phyloP scores from a whole-genome alignment of 106 monocot genomes.

The Platanthera zijinensis region DNA sequence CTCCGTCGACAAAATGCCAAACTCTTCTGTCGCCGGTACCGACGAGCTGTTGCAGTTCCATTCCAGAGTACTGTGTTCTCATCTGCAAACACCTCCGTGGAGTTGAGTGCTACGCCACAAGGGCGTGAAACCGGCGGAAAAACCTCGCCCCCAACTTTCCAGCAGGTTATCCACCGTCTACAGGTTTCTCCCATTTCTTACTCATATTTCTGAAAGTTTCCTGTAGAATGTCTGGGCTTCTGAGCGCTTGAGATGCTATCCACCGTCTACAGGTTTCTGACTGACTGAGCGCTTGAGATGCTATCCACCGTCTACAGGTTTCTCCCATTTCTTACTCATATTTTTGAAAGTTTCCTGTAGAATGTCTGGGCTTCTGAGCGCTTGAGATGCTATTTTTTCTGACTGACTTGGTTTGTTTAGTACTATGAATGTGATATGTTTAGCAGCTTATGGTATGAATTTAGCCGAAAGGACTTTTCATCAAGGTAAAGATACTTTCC shows the following conservation, averaged over 20 bases:
- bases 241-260: not conserved
- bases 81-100: constrained; percentile 9
- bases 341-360: not conserved
- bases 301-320: constrained; percentile 86
- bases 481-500: too few relatives aligned
- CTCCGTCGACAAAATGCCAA: constrained; percentile 9
- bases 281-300: too few relatives aligned
- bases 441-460: too few relatives aligned
- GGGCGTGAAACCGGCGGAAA: not conserved
- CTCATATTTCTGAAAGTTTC: not conserved
- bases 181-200: constrained; percentile 27
- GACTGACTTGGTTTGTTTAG: not conserved
- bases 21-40: not conserved
- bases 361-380: not conserved
- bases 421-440: too few relatives aligned
- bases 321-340: not conserved
- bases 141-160: constrained; percentile 52
- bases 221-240: not conserved
- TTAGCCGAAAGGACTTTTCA: too few relatives aligned
- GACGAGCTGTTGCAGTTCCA: constrained; percentile 8
- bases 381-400: not conserved
- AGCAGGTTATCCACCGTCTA: constrained; percentile 84
- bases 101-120: not conserved
- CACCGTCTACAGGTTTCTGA: too few relatives aligned
- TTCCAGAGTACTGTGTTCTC: constrained; percentile 25